These are phyloP conservation scores for Colletotrichum truncatum DNA, from an alignment of 2,329 filamentous ascomycete genomes.

Conservation along the genomic window DNA sequence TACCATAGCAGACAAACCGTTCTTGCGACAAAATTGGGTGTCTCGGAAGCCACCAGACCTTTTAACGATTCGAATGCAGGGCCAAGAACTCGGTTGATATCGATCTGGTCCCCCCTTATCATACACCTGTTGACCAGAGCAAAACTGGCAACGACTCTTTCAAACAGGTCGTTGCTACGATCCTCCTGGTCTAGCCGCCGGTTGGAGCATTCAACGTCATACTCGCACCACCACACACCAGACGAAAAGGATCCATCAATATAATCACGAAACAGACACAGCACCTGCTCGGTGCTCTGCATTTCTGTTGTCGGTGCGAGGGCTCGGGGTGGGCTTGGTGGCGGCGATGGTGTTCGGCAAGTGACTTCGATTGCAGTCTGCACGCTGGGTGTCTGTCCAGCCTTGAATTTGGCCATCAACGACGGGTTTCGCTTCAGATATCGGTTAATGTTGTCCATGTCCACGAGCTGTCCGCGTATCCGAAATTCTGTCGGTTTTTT, in stretches of 20 bases:
- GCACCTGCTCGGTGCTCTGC: constrained; percentile 36
- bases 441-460: constrained; percentile 49
- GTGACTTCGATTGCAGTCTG: constrained; percentile 43
- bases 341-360: constrained; percentile 41
- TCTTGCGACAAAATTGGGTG: constrained; percentile 42
- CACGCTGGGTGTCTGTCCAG: constrained; percentile 40
- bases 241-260: constrained; percentile 39
- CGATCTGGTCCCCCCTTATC: constrained; percentile 42
- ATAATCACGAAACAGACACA: constrained; percentile 40
- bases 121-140: constrained; percentile 43
- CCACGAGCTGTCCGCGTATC: constrained; percentile 48
- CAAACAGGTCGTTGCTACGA: constrained; percentile 45
- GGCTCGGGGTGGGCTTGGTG: constrained; percentile 33
- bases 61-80: constrained; percentile 46
- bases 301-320: constrained; percentile 35
- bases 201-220: constrained; percentile 39
- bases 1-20: constrained; percentile 47
- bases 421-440: constrained; percentile 50
- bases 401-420: constrained; percentile 41
- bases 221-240: constrained; percentile 41
- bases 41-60: constrained; percentile 42
- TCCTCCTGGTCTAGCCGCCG: constrained; percentile 33
- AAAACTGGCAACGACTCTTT: constrained; percentile 44
- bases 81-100: constrained; percentile 40
- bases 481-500: constrained; percentile 45